Conservation (phyloP, 78 protist genomes). For the Salpingoeca rosetta region DNA sequence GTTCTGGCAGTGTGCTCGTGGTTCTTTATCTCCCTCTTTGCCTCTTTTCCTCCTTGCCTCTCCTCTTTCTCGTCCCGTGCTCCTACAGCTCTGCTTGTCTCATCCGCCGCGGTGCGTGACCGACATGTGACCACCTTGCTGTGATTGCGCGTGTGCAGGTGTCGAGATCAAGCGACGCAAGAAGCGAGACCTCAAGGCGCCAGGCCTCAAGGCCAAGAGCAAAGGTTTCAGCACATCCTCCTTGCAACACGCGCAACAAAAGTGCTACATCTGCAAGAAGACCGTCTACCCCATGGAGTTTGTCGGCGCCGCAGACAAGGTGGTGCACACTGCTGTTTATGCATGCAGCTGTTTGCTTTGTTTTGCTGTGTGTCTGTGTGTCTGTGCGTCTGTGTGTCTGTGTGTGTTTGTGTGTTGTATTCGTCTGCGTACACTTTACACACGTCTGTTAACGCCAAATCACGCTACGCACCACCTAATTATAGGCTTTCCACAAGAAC, state of each 20-base stretch:
- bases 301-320: neutral
- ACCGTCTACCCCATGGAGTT: neutral
- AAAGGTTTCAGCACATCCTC: neutral
- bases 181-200: neutral
- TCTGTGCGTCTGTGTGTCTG: neutral
- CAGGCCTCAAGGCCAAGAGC: neutral
- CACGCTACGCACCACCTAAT: too few relatives aligned
- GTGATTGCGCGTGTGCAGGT: neutral
- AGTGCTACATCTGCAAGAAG: neutral
- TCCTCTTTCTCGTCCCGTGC: too few relatives aligned
- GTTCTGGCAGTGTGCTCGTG: too few relatives aligned
- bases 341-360: neutral
- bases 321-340: neutral
- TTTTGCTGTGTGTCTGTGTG: neutral
- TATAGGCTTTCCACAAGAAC: too few relatives aligned
- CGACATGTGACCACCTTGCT: too few relatives aligned
- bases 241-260: neutral
- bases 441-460: too few relatives aligned
- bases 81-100: too few relatives aligned
- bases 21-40: too few relatives aligned
- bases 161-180: neutral
- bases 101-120: too few relatives aligned
- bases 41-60: too few relatives aligned
- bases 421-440: too few relatives aligned
- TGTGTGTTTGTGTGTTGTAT: too few relatives aligned